Conservation (phyloP, 306 rosid genomes). For the Citrullus amarus region DNA sequence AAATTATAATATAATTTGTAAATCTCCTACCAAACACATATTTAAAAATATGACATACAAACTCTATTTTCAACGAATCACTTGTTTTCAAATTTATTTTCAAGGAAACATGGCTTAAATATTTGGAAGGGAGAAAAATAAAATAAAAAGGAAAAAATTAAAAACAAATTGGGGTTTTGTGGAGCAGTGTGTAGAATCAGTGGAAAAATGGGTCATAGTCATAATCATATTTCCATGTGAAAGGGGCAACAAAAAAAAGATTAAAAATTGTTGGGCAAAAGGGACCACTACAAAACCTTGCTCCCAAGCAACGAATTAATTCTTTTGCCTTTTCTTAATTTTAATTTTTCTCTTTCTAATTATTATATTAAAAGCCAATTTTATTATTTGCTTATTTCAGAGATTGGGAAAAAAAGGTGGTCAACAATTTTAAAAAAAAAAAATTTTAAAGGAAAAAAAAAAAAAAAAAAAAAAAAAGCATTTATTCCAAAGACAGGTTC, state of each 20-base stretch:
- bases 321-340: not conserved
- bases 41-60: too few species aligned
- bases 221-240: conserved; percentile 2
- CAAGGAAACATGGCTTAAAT: not conserved
- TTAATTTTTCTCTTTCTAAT: not conserved
- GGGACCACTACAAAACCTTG: conserved; percentile 4
- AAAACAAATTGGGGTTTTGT: not conserved
- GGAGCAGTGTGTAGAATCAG: not conserved
- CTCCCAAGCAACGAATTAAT: conserved; percentile 6
- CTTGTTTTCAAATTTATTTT: too few species aligned
- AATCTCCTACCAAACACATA: too few species aligned
- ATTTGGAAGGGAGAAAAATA: not conserved
- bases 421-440: not conserved
- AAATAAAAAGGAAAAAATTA: too few species aligned
- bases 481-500: not conserved
- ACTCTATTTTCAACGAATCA: too few species aligned
- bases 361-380: not conserved
- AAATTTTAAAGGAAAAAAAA: not conserved
- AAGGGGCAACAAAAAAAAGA: not conserved
- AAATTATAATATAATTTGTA: too few species aligned
- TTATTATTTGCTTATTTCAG: not conserved
- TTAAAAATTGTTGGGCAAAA: not conserved
- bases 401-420: not conserved
- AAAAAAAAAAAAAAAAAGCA: not conserved
- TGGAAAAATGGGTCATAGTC: not conserved